Conservation (phyloP, 768 basidiomycete genomes). For the Plicaturopsis crispa region DNA sequence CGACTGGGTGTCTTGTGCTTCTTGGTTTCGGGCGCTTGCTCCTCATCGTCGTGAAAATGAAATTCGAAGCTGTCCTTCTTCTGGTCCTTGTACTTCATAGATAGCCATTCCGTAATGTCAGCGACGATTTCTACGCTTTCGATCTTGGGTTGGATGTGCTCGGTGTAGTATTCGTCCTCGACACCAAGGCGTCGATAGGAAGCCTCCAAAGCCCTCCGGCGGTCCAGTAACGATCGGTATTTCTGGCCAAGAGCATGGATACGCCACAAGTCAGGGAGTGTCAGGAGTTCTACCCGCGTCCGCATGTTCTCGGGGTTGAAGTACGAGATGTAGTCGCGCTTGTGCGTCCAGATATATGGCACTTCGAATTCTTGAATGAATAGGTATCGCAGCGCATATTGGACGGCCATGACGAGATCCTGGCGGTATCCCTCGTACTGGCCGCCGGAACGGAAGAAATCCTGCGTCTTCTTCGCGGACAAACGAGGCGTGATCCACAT, state of each 20-base stretch:
- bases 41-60: slow-evolving; percentile 68
- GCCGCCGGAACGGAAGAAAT: slow-evolving; percentile 66
- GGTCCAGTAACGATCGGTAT: slow-evolving; percentile 79
- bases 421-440: slow-evolving; percentile 50
- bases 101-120: slow-evolving; percentile 88
- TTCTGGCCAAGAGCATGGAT: slow-evolving; percentile 84
- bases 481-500: slow-evolving; percentile 83
- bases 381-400: slow-evolving; percentile 69
- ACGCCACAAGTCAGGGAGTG: slow-evolving; percentile 82
- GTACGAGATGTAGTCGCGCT: slow-evolving; percentile 82
- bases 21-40: slow-evolving; percentile 36
- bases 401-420: slow-evolving; percentile 72
- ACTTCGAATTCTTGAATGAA: slow-evolving; percentile 90
- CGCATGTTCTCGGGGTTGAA: slow-evolving; percentile 64
- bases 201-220: slow-evolving; percentile 51
- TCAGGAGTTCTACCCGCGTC: slow-evolving; percentile 64
- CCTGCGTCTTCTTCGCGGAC: slow-evolving; percentile 59
- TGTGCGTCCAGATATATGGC: slow-evolving; percentile 92
- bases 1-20: slow-evolving; percentile 81
- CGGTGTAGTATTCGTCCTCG: slow-evolving; percentile 70
- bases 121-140: slow-evolving; percentile 85
- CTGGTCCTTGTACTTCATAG: slow-evolving; percentile 74
- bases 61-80: slow-evolving; percentile 57
- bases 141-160: slow-evolving; percentile 55
- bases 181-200: slow-evolving; percentile 65